A percentile compares a stretch with the other conserved stretches of the same genome.
Evolutionary conservation across 495 filamentous ascomycete genomes (phyloP).

Genomic region (Xylaria bambusicola): DNA sequence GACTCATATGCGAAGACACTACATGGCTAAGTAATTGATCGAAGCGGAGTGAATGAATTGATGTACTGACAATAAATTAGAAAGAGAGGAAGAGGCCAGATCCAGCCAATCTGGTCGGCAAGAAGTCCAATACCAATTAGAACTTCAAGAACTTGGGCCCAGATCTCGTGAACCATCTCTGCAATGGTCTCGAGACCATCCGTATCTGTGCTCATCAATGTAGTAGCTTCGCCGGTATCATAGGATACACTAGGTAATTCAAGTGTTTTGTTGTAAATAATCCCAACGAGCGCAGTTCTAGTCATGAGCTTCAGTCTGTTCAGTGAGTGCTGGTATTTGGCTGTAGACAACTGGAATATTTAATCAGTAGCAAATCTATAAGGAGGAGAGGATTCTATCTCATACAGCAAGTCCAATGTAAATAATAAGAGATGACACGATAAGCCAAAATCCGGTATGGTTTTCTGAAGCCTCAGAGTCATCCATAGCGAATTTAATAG

Average conservation of each 20-base stretch:
- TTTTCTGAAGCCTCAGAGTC: constrained; percentile 33
- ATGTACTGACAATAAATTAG: constrained; percentile 52
- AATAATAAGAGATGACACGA: constrained; percentile 57
- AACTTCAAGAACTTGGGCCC: constrained; percentile 60
- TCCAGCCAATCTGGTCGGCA: constrained; percentile 56
- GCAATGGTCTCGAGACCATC: constrained; percentile 30
- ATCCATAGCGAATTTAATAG: constrained; percentile 50
- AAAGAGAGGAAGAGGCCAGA: constrained; percentile 57
- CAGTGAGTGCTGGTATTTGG: constrained; percentile 56
- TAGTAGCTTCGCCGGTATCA: constrained; percentile 55
- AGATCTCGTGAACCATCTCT: constrained; percentile 44
- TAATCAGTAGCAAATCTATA: not conserved
- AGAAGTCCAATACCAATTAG: constrained; percentile 60
- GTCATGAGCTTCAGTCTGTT: constrained; percentile 63
- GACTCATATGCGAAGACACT: constrained; percentile 46
- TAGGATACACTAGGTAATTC: constrained; percentile 42
- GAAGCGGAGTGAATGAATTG: not conserved
- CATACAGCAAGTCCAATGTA: constrained; percentile 63
- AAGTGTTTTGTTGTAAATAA: constrained; percentile 60
- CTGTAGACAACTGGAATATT: constrained; percentile 46
- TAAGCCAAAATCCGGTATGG: constrained; percentile 56
- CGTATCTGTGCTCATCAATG: constrained; percentile 60
- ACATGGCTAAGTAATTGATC: not conserved
- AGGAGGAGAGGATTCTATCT: not conserved
- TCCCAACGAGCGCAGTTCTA: constrained; percentile 56